Evolutionary conservation across 768 basidiomycete species (phyloP), one percentile per base, ranked within the genome.

Genomic region (Filobasidium floriforme): DNA sequence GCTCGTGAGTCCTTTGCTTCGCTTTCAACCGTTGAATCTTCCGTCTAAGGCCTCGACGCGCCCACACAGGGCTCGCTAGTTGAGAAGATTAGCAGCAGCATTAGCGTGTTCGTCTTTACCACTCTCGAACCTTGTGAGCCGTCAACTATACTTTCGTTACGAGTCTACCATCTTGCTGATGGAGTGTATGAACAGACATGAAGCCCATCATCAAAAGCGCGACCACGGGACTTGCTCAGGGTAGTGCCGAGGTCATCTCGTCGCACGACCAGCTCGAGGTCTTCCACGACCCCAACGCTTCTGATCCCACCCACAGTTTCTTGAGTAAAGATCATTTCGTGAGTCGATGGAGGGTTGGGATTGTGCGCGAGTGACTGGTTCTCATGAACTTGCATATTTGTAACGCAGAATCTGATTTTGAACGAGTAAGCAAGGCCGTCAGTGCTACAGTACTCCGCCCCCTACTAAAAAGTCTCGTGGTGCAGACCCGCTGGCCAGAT

Each of bases 201-300:
- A 44, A 57, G 54, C 54, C 54, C 14, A 57, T 57, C 54, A 57
- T 57, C 26, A 57, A 57, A n/a, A 24, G 29, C 24, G 54, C 54
- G 3, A 57, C 54, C 29, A 59, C 43, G 88, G 85, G 85, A 4
- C 80, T 92, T 40, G 80, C 82, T 52, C 79, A 81, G 43, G 87
- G 86, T 7, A 88, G 88, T 0, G 84, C 84, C 22, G 86, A 89
- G 71, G 89, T 92, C 19, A 87, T 92, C 72, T 82, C 89, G 77
- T 87, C 80, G 18, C 82, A 86, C 62, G 90, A 92, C 74, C 90
- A 92, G 73, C 90, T 88, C 70, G 87, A 89, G 80, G 86, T 92
- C 4, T 94, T 92, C 81, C 86, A 92, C 68, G 86, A 91, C 75
- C 87, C 89, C 1, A 80, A 84, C 66, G 88, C 89, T 82, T 82